Percentiles rank a stretch among this genome's conserved stretches.
phyloP scores from a whole-genome alignment of 345 rosid species.

The Schrenkiella parvula region DNA sequence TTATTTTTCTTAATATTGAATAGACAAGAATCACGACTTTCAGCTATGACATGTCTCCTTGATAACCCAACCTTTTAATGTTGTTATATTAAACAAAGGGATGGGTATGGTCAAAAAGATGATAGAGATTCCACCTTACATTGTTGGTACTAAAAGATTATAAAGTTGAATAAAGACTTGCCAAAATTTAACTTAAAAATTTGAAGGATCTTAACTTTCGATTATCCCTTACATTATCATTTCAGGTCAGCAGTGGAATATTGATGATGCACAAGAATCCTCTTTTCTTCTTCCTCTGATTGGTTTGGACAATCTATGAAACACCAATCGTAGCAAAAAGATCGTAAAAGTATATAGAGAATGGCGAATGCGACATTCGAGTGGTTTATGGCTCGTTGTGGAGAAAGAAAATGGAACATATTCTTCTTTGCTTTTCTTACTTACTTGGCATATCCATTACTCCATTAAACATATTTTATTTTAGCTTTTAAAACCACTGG shows the following conservation, averaged over 20 bases:
- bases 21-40: neutral
- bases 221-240: neutral
- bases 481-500: neutral
- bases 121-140: conserved; percentile 21
- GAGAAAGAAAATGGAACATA: conserved; percentile 13
- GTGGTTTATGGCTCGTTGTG: conserved; percentile 12
- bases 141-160: conserved; percentile 23
- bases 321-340: conserved; percentile 26
- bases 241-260: conserved; percentile 19
- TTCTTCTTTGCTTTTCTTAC: conserved; percentile 15
- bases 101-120: conserved; percentile 25
- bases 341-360: neutral
- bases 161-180: neutral
- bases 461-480: neutral
- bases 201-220: conserved; percentile 13
- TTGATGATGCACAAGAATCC: conserved; percentile 26
- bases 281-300: conserved; percentile 7
- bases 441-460: conserved; percentile 1
- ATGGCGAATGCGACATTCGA: conserved; percentile 8
- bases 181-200: neutral
- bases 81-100: neutral
- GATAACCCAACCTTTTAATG: neutral
- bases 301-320: conserved; percentile 8
- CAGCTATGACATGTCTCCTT: conserved; percentile 18
- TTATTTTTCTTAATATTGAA: neutral